Evolutionary conservation across 2,329 filamentous ascomycete genomes (phyloP).

Genomic region (Alternaria sp.): DNA sequence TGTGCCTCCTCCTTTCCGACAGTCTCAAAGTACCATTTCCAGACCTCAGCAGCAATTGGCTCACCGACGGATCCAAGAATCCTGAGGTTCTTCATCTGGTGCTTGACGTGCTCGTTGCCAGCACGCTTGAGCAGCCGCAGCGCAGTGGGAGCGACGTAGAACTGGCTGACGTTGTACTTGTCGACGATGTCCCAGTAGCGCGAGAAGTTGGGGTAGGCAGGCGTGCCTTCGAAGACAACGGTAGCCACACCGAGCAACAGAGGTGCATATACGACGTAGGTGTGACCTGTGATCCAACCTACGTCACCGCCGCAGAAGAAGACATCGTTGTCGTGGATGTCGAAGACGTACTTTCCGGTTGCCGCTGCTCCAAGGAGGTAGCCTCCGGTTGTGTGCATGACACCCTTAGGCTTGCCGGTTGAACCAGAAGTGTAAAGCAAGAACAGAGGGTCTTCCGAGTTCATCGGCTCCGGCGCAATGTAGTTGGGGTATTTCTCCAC

Average conservation of each 20-base stretch:
- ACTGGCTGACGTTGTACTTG: slow-evolving; percentile 94
- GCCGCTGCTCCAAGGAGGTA: slow-evolving; percentile 93
- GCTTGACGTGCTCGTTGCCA: slow-evolving; percentile 89
- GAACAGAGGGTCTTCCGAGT: slow-evolving; percentile 95
- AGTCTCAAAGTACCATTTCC: slow-evolving; percentile 99
- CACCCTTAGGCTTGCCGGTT: slow-evolving; percentile 98
- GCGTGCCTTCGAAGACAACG: slow-evolving; percentile 97
- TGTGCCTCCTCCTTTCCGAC: slow-evolving; percentile 95
- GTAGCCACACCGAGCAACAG: slow-evolving; percentile 92
- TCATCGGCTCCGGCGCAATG: slow-evolving; percentile 87
- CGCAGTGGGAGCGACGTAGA: slow-evolving; percentile 97
- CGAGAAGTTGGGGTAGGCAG: slow-evolving; percentile 96
- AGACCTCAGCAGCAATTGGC: slow-evolving; percentile 96
- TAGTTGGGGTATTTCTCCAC: slow-evolving; percentile 96
- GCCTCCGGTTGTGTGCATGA: slow-evolving; percentile 96
- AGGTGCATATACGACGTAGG: slow-evolving; percentile 97
- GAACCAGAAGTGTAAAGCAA: slow-evolving; percentile 97
- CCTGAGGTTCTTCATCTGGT: slow-evolving; percentile 86
- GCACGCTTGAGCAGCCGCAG: slow-evolving; percentile 93
- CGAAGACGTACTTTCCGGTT: slow-evolving; percentile 98
- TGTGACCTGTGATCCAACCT: slow-evolving; percentile 98
- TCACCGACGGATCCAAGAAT: slow-evolving; percentile 95
- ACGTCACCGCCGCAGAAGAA: slow-evolving; percentile 99
- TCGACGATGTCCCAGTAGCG: slow-evolving; percentile 99
- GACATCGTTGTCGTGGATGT: slow-evolving; percentile 90